Conservation (phyloP, 495 filamentous ascomycete genomes). For the Aspergillus hancockii region DNA sequence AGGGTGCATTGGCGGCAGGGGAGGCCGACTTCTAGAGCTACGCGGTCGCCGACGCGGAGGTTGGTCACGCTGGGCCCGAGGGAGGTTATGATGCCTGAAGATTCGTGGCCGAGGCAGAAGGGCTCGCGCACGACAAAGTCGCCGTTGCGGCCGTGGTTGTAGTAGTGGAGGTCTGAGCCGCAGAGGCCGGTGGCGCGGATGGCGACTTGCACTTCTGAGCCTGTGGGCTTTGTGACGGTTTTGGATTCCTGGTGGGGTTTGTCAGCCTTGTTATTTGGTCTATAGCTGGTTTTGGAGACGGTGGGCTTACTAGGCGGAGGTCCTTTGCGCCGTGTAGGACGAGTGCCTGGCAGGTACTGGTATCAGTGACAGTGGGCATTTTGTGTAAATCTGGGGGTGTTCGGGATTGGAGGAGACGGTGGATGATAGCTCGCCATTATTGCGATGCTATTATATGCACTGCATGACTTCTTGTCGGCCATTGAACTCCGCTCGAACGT, state of each 20-base stretch:
- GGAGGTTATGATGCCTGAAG: slow-evolving; percentile 67
- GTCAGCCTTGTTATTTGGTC: background rate
- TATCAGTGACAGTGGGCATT: slow-evolving; percentile 34
- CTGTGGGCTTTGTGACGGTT: slow-evolving; percentile 41
- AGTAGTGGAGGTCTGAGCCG: slow-evolving; percentile 85
- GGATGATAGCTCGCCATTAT: slow-evolving; percentile 1
- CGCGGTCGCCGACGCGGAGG: slow-evolving; percentile 62
- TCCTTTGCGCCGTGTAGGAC: slow-evolving; percentile 71
- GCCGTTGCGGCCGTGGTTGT: slow-evolving; percentile 80
- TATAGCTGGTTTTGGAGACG: background rate
- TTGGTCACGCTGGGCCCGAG: slow-evolving; percentile 51
- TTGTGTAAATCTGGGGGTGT: slow-evolving; percentile 1
- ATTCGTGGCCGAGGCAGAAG: slow-evolving; percentile 78
- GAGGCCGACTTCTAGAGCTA: slow-evolving; percentile 82
- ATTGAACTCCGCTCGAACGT: slow-evolving; percentile 12
- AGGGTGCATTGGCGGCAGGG: slow-evolving; percentile 71
- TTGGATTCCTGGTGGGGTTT: slow-evolving; percentile 41
- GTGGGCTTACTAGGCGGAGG: slow-evolving; percentile 58
- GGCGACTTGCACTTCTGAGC: slow-evolving; percentile 70
- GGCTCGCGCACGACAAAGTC: slow-evolving; percentile 74
- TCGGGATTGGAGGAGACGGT: background rate
- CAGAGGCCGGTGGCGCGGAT: slow-evolving; percentile 77
- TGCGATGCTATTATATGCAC: background rate
- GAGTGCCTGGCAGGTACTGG: slow-evolving; percentile 53
- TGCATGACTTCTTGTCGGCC: slow-evolving; percentile 2